Base-by-base conservation (phyloP, 192 early-diverging fungal genomes). In the Geranomyces michiganensis region DNA sequence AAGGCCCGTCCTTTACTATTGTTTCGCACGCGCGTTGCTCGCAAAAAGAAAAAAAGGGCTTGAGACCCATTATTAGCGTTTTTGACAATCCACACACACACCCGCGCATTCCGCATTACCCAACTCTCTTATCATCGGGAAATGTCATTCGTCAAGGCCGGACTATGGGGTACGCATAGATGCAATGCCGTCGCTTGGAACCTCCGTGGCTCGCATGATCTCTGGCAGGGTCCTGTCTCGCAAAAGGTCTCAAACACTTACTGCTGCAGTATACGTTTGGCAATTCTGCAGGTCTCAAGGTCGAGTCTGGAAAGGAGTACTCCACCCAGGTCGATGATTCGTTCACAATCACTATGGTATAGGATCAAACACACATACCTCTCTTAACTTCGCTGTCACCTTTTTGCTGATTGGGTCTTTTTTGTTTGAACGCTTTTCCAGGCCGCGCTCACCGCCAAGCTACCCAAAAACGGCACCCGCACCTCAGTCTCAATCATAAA, bases 241-340 rank as follows among this genome's bases (percentile, higher is more conserved):
- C n/a, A n/a, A n/a, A n/a, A n/a, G n/a, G n/a, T n/a, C n/a, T n/a
- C n/a, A n/a, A n/a, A n/a, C 26, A 58, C 12, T 12, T 24, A 24
- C 56, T 58, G 17, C 22, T 15, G 12, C 60, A 32, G 13, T 62
- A 27, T 32, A 10, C 10, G 10, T 41, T 41, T 41, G 3, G 58
- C 31, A 60, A 26, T 32, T 6, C 19, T 8, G 9, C 27, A 86
- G 86, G 89, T 62, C 78, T 94, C 53, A 86, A 85, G 62, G 83
- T 93, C 58, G 79, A 83, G 24, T 88, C 90, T 55, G 82, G 84
- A 55, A 92, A 91, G 80, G 86, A 90, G 29, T 93, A 91, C 75
- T 84, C 87, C 60, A 92, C 94, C 70, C 78, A 82, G 24, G 92
- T 94, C 29, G 90, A 93, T 58, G 76, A 81, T 56, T 78, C 90